A percentile compares a stretch with the other conserved stretches of the same genome.
Evolutionary conservation across 2,329 filamentous ascomycete genomes (phyloP).

Genomic region (Moelleriella libera): DNA sequence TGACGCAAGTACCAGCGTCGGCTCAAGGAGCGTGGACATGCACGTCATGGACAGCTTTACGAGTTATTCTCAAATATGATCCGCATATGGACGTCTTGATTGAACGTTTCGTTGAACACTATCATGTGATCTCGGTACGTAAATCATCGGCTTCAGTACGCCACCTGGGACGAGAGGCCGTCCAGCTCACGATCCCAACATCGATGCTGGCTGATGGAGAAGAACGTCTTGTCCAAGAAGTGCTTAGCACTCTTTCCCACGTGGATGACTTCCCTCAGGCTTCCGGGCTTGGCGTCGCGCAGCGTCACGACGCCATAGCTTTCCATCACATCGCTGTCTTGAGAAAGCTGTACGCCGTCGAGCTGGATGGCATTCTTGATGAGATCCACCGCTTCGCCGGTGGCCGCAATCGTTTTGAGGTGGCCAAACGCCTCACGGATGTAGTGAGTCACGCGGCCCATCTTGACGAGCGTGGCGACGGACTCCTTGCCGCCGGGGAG

Average conservation of each 20-base stretch:
- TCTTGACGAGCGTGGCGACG: conserved; percentile 48
- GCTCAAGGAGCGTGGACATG: too few relatives aligned
- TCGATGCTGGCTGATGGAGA: conserved; percentile 55
- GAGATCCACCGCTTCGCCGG: conserved; percentile 55
- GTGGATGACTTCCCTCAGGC: conserved; percentile 44
- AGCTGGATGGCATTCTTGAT: conserved; percentile 35
- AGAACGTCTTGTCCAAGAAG: conserved; percentile 60
- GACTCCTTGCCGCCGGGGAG: conserved; percentile 57
- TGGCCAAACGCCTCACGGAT: conserved; percentile 71
- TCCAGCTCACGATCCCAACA: conserved; percentile 63
- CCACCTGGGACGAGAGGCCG: conserved; percentile 51
- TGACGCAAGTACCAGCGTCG: too few relatives aligned
- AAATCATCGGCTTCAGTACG: conserved; percentile 35
- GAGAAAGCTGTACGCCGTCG: conserved; percentile 25
- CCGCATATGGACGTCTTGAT: too few relatives aligned
- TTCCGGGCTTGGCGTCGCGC: conserved; percentile 33
- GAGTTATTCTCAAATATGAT: neutral
- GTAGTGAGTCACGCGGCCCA: conserved; percentile 62
- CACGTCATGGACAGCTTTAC: too few relatives aligned
- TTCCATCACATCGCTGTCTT: conserved; percentile 35
- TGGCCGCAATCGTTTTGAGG: conserved; percentile 64
- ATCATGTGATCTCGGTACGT: too few relatives aligned
- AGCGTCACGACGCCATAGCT: conserved; percentile 70
- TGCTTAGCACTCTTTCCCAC: conserved; percentile 53
- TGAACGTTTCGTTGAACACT: too few relatives aligned